Evolutionary conservation across 306 rosid genomes (phyloP), one percentile per base, ranked within the genome.

Genomic region (Sphenostylis stenocarpa): DNA sequence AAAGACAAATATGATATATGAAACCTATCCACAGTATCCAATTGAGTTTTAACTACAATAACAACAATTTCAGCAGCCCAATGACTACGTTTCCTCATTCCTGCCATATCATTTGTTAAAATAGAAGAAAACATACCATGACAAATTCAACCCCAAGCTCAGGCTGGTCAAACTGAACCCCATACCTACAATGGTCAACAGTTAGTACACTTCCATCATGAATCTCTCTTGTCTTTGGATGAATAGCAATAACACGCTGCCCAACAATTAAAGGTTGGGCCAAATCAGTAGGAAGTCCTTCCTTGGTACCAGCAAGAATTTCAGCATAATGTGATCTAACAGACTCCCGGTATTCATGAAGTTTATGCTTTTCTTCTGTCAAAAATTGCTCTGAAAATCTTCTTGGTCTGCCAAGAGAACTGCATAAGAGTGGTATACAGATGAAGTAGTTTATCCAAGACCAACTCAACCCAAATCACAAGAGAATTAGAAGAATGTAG

Each of bases 321-420:
- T 95, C 99, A 80, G 96, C 93, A 85, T 95, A 90, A 86, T 90
- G 92, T 45, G 55, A 84, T 82, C 97, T 90, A 77, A 92, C 99
- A 38, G 96, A 89, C 48, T 95, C 96, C 73, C 97, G 85, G 75
- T 95, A 95, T 70, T 86, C 94, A 87, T 90, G 80, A 76, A 95
- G 96, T 86, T 95, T 95, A 79, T 85, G 81, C 76, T 84, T 95
- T 84, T 95, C 97, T 84, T 92, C 97, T 67, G 80, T 84, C 86
- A 95, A 77, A 84, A 90, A 95, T 64, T 90, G 89, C 80, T 84
- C 85, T 28, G 97, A 95, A 87, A 92, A 92, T 82, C 97, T 92
- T 16, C 97, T 87, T 20, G 99, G 97, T 85, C 83, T 90, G 69
- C 99, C 97, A 48, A 95, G 97, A 70, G 99, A 95, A 80, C 99